A percentile compares a stretch with the other conserved stretches of the same genome.
Evolutionary conservation across 352 stramenopile genomes (phyloP).

Genomic region (Pythium dissimile): DNA sequence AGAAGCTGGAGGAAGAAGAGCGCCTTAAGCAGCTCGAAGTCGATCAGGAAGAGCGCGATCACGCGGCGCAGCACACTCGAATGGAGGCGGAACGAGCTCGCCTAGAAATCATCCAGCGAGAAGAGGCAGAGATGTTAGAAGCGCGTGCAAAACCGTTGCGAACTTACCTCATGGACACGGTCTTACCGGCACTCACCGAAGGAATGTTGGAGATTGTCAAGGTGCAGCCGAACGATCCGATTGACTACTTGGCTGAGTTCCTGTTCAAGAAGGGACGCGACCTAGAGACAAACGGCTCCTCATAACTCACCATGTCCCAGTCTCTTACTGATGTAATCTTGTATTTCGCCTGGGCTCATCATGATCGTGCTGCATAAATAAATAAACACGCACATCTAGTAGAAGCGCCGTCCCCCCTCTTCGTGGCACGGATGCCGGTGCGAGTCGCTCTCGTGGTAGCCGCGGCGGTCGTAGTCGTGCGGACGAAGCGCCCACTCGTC

Average conservation of each 20-base stretch:
- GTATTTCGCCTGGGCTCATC: constrained; percentile 3
- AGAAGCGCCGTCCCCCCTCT: constrained; percentile 1
- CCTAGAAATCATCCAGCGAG: constrained; percentile 67
- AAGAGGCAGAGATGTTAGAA: constrained; percentile 80
- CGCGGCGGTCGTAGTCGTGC: constrained; percentile 1
- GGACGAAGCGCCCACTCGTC: background rate
- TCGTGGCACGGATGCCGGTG: constrained; percentile 2
- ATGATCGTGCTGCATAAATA: constrained; percentile 20
- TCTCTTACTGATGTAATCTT: too few species aligned
- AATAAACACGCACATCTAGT: constrained; percentile 9
- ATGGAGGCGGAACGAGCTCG: constrained; percentile 54
- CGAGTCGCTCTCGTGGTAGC: background rate
- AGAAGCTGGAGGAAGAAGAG: constrained; percentile 43
- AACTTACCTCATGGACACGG: constrained; percentile 82
- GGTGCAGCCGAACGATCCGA: constrained; percentile 79
- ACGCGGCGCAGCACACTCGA: constrained; percentile 35
- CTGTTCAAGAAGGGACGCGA: constrained; percentile 79
- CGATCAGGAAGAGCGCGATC: constrained; percentile 56
- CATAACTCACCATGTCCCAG: background rate
- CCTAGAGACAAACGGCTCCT: constrained; percentile 29
- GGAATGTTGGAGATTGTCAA: constrained; percentile 88
- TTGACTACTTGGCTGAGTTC: constrained; percentile 87
- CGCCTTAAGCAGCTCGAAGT: constrained; percentile 28
- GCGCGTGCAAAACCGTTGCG: constrained; percentile 74
- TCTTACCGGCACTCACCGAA: constrained; percentile 80